A percentile compares a stretch with the other conserved stretches of the same genome.
These are phyloP conservation scores for Aegilops longissima DNA, from an alignment of 176 grass and related monocot genomes.

Conservation along the genomic window DNA sequence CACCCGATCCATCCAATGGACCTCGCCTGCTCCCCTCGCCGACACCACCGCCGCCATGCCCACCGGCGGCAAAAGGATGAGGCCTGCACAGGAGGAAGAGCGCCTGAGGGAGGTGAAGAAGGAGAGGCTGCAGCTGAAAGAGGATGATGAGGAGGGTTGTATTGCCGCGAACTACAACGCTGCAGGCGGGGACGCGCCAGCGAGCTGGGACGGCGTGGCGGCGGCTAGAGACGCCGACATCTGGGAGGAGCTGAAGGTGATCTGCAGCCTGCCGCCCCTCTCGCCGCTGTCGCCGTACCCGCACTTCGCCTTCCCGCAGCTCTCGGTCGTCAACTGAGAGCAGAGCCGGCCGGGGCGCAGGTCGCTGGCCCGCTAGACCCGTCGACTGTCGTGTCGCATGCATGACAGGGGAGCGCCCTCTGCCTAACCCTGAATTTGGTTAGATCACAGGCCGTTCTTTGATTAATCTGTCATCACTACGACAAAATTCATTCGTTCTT, in stretches of 20 bases:
- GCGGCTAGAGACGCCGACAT: conserved; percentile 12
- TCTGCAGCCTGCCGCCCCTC: conserved; percentile 46
- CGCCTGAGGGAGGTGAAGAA: conserved; percentile 30
- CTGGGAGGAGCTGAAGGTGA: conserved; percentile 33
- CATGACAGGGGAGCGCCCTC: background rate
- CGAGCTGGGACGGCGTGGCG: too few relatives aligned
- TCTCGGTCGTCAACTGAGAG: conserved; percentile 44
- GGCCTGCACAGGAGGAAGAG: background rate
- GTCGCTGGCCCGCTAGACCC: background rate
- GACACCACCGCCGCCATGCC: background rate
- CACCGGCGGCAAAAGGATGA: conserved; percentile 25
- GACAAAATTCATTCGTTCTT: background rate
- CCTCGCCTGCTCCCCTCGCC: background rate
- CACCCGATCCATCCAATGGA: conserved; percentile 1
- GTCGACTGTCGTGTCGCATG: background rate
- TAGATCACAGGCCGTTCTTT: background rate
- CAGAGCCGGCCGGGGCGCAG: background rate
- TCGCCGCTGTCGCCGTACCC: conserved; percentile 45
- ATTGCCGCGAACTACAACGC: background rate
- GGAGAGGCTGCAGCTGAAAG: conserved; percentile 5
- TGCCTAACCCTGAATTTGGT: background rate
- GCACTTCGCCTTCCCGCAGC: conserved; percentile 33
- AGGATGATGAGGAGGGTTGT: background rate
- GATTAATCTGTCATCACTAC: background rate
- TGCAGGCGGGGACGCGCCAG: background rate